Evolutionary conservation across 768 basidiomycete species (phyloP), one percentile per base, ranked within the genome.

Genomic region (Baorangia bicolor): DNA sequence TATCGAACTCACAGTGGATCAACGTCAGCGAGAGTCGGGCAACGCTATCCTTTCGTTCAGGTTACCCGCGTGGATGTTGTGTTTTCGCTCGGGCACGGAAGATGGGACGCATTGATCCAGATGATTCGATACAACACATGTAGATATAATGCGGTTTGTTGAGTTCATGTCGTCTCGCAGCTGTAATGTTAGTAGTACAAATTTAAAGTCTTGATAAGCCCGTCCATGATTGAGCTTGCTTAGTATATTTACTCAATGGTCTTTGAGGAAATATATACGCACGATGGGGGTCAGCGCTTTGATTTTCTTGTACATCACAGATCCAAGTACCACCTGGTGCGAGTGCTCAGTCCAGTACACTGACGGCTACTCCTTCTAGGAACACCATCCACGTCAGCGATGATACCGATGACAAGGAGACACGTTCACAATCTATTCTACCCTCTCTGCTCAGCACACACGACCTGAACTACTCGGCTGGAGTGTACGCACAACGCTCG

Each of bases 31-130:
- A 35, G 14, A 23, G n/a, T n/a, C 40, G 1, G 27, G n/a, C 3
- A 13, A 30, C 2, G 28, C 42, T 5, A 30, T 35, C 28, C 23
- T 54, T 28, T n/a, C n/a, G n/a, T 1, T 55, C 34, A 30, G 21
- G 12, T 42, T 55, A 1, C 54, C 54, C 9, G 9, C 28, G 2
- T 55, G 54, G 54, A 37, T 55, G 54, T 34, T 33, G 13, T 55
- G 54, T 30, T 53, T 4, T 18, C 9, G 18, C 11, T 9, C 50
- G 5, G 8, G 35, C 23, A 23, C 21, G 6, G 31, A 40, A 20
- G 46, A 54, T 27, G 48, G 31, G 21, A 40, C 25, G 5, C 21
- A 40, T 25, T 41, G 23, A 48, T 6, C 33, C 2, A 7, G 18
- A 18, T n/a, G 21, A 31, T 27, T 20, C 23, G 6, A 33, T 14